Evolutionary conservation across 192 early-diverging fungal genomes (phyloP), one percentile per base, ranked within the genome.

Genomic region (Paraglomus brasilianum): DNA sequence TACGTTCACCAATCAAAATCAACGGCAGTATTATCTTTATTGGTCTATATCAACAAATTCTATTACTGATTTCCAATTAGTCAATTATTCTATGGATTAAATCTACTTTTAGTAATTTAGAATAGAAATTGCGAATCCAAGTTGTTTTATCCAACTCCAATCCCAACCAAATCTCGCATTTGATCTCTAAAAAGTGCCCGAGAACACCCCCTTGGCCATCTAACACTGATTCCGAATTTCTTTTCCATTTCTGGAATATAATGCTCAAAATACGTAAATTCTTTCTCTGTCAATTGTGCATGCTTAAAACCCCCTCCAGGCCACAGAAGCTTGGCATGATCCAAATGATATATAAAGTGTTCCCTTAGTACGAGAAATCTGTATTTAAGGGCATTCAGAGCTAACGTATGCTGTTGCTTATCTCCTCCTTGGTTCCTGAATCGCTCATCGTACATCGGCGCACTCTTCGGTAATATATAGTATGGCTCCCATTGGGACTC

Each of bases 401-500:
- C 56, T 4, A 85, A 61, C 4, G 83, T 74, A 71, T 85, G 83
- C 2, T 77, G 79, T 59, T 85, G 81, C 61, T 85, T 85, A 52
- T 85, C 83, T 0, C 81, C 83, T 5, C 83, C 83, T 53, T 85
- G 83, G 51, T 85, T 80, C 48, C 74, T 72, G 66, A 85, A 85
- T 19, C 83, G 75, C 30, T 75, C 83, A 45, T 85, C 83, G 40
- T 85, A 85, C 10, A 78, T 64, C 9, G 83, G 83, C 5, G 78
- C 71, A 14, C 50, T 52, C 19, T 58, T 24, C 7, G 61, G 42
- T 10, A 85, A 57, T 36, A 82, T 77, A 56, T 85, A 85, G 53
- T 85, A 85, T 1, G 83, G 83, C 30, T 85, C 83, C 83, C 83
- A 85, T 50, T 82, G 83, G 1, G 83, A 85, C 55, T 85, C 83